Conservation (phyloP, 2,329 filamentous ascomycete genomes). For the Aspergillus piperis region DNA sequence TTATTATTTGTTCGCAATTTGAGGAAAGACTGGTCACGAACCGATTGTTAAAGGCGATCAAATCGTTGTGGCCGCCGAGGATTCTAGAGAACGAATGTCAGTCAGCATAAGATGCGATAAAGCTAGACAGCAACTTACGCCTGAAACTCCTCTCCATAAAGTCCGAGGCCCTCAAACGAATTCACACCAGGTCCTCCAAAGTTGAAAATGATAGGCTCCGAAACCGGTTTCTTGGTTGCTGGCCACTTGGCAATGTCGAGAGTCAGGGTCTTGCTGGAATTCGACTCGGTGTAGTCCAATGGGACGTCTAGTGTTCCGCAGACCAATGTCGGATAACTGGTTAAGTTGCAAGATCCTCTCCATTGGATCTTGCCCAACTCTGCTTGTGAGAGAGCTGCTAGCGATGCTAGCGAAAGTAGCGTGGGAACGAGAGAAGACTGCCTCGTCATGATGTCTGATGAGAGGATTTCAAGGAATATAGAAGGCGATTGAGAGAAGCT, state of each 20-base stretch:
- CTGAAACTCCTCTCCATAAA: background rate
- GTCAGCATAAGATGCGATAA: background rate
- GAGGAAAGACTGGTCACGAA: background rate
- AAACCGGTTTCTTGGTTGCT: slow-evolving; percentile 9
- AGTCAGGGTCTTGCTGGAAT: slow-evolving; percentile 7
- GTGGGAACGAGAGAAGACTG: background rate
- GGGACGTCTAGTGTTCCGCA: slow-evolving; percentile 17
- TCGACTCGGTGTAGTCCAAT: slow-evolving; percentile 12
- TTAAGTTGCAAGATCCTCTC: slow-evolving; percentile 1
- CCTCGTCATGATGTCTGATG: background rate
- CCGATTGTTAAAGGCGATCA: slow-evolving; percentile 14
- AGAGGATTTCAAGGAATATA: background rate
- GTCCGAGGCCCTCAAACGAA: background rate
- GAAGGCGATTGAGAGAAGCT: background rate
- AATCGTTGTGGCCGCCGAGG: slow-evolving; percentile 13
- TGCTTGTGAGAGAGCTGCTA: background rate
- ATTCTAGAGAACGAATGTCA: background rate
- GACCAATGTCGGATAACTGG: background rate
- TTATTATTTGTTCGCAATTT: background rate
- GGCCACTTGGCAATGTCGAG: slow-evolving; percentile 13
- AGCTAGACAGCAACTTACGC: background rate
- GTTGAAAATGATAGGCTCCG: slow-evolving; percentile 11
- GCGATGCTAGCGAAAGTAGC: background rate
- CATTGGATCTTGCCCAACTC: slow-evolving; percentile 5
- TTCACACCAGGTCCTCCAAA: slow-evolving; percentile 10